phyloP scores from a whole-genome alignment of 441 rosid species.

The Syzygium malaccense region DNA sequence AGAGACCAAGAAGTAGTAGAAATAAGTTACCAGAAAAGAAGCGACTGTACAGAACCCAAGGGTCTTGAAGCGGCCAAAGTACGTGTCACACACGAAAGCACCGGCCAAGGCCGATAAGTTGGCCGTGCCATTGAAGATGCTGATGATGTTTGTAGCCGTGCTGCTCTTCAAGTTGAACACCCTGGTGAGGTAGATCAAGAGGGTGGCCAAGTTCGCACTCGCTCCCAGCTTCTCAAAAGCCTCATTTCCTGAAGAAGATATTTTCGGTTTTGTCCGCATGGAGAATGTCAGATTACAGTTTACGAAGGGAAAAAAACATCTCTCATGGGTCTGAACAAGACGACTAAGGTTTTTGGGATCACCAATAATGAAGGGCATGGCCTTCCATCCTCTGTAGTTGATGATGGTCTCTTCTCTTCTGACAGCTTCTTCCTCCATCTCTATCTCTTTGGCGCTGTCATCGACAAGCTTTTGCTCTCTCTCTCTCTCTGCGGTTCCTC shows the following conservation, averaged over 20 bases:
- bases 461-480: background rate
- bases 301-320: background rate
- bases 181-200: background rate
- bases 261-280: too few relatives aligned
- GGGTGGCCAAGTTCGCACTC: background rate
- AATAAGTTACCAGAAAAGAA: fast-evolving
- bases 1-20: background rate
- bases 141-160: background rate
- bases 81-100: background rate
- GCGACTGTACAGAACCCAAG: background rate
- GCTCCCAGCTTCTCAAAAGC: background rate
- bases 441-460: fast-evolving
- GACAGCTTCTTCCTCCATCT: fast-evolving
- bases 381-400: background rate
- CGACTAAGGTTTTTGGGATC: fast-evolving
- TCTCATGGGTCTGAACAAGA: background rate
- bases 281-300: too few relatives aligned
- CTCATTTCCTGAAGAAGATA: background rate
- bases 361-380: background rate
- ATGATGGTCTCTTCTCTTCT: background rate
- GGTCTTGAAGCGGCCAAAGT: background rate
- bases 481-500: background rate
- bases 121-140: background rate
- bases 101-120: background rate
- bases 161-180: background rate